Conservation (phyloP, 495 filamentous ascomycete genomes). For the Aspergillus carlsbadensis region DNA sequence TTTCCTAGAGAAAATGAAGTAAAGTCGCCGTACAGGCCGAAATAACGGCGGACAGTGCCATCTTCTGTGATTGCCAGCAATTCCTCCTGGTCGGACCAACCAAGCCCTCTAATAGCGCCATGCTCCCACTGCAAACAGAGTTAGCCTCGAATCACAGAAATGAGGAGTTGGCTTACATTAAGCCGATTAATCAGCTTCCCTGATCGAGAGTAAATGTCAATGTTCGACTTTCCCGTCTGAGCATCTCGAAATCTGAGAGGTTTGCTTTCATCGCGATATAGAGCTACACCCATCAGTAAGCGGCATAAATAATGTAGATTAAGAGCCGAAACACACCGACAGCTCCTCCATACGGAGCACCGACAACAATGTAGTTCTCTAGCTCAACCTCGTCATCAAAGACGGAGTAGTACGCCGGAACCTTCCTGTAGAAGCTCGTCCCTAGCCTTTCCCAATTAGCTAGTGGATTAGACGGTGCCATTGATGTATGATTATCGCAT, state of each 20-base stretch:
- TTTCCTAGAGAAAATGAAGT: conserved; percentile 93
- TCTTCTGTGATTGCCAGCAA: conserved; percentile 85
- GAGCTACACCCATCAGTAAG: conserved; percentile 52
- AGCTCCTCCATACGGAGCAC: conserved; percentile 93
- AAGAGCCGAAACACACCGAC: conserved; percentile 60
- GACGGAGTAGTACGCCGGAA: conserved; percentile 84
- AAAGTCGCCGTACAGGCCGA: conserved; percentile 89
- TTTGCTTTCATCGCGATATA: conserved; percentile 86
- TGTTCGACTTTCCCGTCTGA: conserved; percentile 72
- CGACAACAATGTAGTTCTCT: conserved; percentile 89
- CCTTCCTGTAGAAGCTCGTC: conserved; percentile 90
- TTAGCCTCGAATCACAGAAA: not conserved
- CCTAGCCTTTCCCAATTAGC: conserved; percentile 92
- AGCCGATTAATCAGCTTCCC: conserved; percentile 78
- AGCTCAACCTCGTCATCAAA: conserved; percentile 92
- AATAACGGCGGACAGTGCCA: conserved; percentile 88
- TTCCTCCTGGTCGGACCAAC: conserved; percentile 97
- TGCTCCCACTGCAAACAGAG: conserved; percentile 75
- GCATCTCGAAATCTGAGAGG: conserved; percentile 72
- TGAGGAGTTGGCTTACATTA: conserved; percentile 47
- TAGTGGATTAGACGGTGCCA: conserved; percentile 63
- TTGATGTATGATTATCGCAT: conserved; percentile 14
- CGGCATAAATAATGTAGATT: not conserved
- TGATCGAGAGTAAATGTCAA: conserved; percentile 92
- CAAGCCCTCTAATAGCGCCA: conserved; percentile 81